These are phyloP conservation scores for Rosellinia necatrix DNA, from an alignment of 2,329 filamentous ascomycete genomes.

Conservation along the genomic window DNA sequence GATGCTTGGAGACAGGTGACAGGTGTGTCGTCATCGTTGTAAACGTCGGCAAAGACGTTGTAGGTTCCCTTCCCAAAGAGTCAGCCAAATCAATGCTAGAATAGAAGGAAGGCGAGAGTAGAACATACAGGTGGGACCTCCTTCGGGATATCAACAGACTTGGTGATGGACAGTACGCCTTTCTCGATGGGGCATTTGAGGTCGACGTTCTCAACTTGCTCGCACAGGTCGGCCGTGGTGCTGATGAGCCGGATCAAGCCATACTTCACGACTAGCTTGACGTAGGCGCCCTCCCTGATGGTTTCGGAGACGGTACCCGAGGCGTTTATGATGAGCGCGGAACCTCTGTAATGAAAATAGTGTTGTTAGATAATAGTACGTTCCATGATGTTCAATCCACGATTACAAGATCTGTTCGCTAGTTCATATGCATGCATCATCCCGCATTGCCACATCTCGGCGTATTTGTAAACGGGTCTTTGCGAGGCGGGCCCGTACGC, in stretches of 20 bases:
- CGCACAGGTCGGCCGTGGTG: slow-evolving; percentile 82
- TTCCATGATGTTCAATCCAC: not conserved
- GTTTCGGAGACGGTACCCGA: slow-evolving; percentile 72
- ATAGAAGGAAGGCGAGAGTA: not conserved
- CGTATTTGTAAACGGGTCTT: not conserved
- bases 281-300: slow-evolving; percentile 78
- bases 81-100: not conserved
- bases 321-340: slow-evolving; percentile 78
- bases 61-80: slow-evolving; percentile 73
- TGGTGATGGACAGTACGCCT: slow-evolving; percentile 73
- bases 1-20: slow-evolving; percentile 87
- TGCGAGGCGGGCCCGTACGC: not conserved
- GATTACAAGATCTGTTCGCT: not conserved
- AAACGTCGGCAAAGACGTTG: slow-evolving; percentile 85
- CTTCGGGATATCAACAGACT: slow-evolving; percentile 81
- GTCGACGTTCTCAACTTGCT: slow-evolving; percentile 86
- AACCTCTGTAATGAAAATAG: slow-evolving; percentile 63
- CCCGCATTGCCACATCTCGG: not conserved
- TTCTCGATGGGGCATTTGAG: slow-evolving; percentile 85
- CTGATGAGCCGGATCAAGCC: slow-evolving; percentile 88
- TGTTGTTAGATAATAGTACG: slow-evolving; percentile 28
- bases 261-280: slow-evolving; percentile 87
- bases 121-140: slow-evolving; percentile 84
- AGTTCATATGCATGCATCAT: not conserved
- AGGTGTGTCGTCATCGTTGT: slow-evolving; percentile 70